Evolutionary conservation across 306 rosid species (phyloP), one percentile per base, ranked within the genome.

Genomic region (Cucumis hystrix): DNA sequence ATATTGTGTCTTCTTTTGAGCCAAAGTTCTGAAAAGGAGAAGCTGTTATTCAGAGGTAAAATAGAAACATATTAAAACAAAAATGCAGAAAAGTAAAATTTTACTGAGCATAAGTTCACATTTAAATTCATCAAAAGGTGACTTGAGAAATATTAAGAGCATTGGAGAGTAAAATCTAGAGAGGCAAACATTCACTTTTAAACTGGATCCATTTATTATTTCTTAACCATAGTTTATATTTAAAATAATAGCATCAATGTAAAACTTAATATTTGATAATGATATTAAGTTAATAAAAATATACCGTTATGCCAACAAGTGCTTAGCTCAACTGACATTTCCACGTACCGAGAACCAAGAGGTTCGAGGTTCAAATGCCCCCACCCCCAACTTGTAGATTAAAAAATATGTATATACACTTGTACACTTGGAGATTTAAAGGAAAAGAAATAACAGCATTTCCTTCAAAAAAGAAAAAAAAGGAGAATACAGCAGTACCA

Each of bases 1-100:
- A 89, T 13, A 85, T 79, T 8, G 86, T 65, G 68, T 83, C 91
- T 13, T 78, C 77, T 76, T 69, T 86, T 14, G 87, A 84, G 33
- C 89, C 81, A 56, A 94, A 90, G 56, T 87, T 94, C 87, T 94
- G 84, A 47, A 58, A 23, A 49, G 58, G 49, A 45, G 40, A 45
- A 11, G 61, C 35, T 67, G 14, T 76, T 59, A 58, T 76, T 76
- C 37, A 17, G 73, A 35, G 39, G 58, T 12, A 76, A 60, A 8
- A 40, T 14, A 40, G 14, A 75, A 56, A 21, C 0, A 75, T 17
- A 54, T 6, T 33, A 37, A 11, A 74, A 25, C 51, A 56, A 1
- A 55, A 61, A 39, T 61, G 59, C 14, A 47, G 30, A 41, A 61
- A 58, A 23, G 41, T 61, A 59, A 55, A 37, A 39, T 15, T 2